Evolutionary conservation across 805 yeast genomes (phyloP), one percentile per base, ranked within the genome.

Genomic region (Candida dendrica): DNA sequence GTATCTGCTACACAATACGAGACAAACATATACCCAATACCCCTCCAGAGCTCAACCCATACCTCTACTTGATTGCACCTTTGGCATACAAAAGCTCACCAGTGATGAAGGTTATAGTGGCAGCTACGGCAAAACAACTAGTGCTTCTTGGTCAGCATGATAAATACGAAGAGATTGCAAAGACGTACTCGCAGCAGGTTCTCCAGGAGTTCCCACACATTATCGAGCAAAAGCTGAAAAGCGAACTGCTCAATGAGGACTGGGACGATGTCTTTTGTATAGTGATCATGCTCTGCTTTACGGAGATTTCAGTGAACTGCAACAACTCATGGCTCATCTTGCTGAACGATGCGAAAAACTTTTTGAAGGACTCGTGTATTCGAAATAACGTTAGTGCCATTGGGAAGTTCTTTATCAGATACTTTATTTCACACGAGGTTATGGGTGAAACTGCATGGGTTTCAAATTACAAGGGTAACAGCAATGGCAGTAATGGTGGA

Each of bases 371-470:
- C 7, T 48, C 58, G 7, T 46, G 52, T 26, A 50, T 51, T 11
- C 47, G 51, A 36, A 49, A 52, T 30, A 57, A 50, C 18, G 41
- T 55, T 32, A 58, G 60, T 33, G 66, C 69, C 2, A 47, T 67
- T 41, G 60, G 58, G 10, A 58, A 51, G 26, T 67, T 68, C 40
- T 65, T 66, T 42, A 54, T 63, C 6, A 44, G 69, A 15, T 68
- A 67, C 44, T 63, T 69, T 45, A 57, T 65, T 6, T 54, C 65
- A 13, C 72, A 69, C 47, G 74, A 69, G 43, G 65, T 69, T 2
- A 63, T 69, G 70, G 69, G 71, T 3, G 69, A 65, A 38, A 68
- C 73, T 0, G 69, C 67, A 2, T 65, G 68, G 69, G 51, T 54
- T 16, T 49, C 51, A 34, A 58, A 57, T 27, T 42, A 41, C 15